Conservation (phyloP, 2,329 filamentous ascomycete species). For the Colletotrichum orchidophilum region DNA sequence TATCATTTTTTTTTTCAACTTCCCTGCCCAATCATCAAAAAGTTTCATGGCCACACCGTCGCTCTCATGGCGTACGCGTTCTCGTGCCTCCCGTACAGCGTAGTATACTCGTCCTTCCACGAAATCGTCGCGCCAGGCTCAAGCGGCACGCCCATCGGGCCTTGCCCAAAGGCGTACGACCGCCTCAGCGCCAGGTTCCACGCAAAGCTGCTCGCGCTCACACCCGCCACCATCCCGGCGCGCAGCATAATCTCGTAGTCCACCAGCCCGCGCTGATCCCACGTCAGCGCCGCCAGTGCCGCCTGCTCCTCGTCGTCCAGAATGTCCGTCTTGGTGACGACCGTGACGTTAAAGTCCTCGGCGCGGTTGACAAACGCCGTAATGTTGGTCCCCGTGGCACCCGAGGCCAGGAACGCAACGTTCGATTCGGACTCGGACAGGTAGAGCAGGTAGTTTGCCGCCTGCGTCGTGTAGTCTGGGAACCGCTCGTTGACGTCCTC, state of each 20-base stretch:
- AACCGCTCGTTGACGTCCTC: slow-evolving; percentile 40
- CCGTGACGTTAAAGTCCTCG: slow-evolving; percentile 46
- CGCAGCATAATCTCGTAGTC: slow-evolving; percentile 60
- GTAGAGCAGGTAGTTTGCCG: slow-evolving; percentile 43
- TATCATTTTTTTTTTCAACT: not conserved
- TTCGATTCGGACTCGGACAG: slow-evolving; percentile 39
- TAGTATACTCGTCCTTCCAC: slow-evolving; percentile 46
- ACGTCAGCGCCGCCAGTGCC: slow-evolving; percentile 48
- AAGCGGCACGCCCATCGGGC: slow-evolving; percentile 15
- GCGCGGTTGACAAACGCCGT: slow-evolving; percentile 48
- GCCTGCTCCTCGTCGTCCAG: slow-evolving; percentile 47
- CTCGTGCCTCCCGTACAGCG: slow-evolving; percentile 41
- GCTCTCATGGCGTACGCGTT: slow-evolving; percentile 40
- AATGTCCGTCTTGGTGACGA: slow-evolving; percentile 54
- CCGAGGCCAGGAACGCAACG: slow-evolving; percentile 55
- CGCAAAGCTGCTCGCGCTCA: slow-evolving; percentile 55
- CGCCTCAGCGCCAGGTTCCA: slow-evolving; percentile 58
- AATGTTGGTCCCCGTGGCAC: slow-evolving; percentile 47
- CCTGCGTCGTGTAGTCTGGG: slow-evolving; percentile 45
- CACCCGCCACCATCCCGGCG: slow-evolving; percentile 53
- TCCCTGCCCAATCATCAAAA: not conserved
- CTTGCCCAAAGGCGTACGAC: slow-evolving; percentile 38
- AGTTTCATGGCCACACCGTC: slow-evolving; percentile 30
- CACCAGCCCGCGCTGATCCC: slow-evolving; percentile 59
- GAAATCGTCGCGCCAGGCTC: slow-evolving; percentile 34